phyloP scores from a whole-genome alignment of 768 basidiomycete species.

The Lactarius trivialis region DNA sequence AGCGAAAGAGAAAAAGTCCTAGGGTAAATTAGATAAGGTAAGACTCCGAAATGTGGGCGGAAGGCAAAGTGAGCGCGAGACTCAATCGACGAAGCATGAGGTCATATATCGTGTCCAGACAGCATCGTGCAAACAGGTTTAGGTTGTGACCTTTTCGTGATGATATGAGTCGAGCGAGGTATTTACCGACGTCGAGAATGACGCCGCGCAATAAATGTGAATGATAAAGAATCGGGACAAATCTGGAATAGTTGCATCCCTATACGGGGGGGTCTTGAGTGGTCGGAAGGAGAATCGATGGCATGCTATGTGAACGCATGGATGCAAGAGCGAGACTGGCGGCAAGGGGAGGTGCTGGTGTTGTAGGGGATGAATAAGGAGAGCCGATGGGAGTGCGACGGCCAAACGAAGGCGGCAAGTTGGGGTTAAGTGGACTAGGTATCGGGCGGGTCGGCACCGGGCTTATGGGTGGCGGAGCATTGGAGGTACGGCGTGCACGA shows the following conservation, averaged over 20 bases:
- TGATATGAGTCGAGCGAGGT: constrained; percentile 6
- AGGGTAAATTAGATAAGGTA: not conserved
- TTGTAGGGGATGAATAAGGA: constrained; percentile 23
- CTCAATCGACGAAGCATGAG: constrained; percentile 6
- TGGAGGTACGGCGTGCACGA: constrained; percentile 20
- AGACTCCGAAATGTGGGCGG: not conserved
- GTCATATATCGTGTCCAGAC: constrained; percentile 15
- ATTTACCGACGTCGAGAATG: not conserved
- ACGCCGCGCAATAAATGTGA: constrained; percentile 16
- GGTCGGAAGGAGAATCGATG: constrained; percentile 14
- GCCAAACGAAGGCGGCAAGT: constrained; percentile 11
- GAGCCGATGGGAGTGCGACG: constrained; percentile 21
- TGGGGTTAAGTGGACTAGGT: constrained; percentile 14
- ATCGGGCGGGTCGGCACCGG: constrained; percentile 15
- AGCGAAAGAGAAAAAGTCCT: not conserved
- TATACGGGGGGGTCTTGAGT: constrained; percentile 12
- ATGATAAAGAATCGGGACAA: constrained; percentile 14
- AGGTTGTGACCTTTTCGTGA: constrained; percentile 13
- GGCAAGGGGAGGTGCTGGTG: constrained; percentile 13
- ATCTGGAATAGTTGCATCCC: not conserved
- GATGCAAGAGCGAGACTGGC: constrained; percentile 7
- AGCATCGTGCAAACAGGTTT: constrained; percentile 11
- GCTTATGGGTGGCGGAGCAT: constrained; percentile 15
- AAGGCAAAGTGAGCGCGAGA: not conserved
- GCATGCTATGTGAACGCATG: constrained; percentile 23